phyloP scores from a whole-genome alignment of 306 rosid species.

The apple (Malus domestica) region DNA sequence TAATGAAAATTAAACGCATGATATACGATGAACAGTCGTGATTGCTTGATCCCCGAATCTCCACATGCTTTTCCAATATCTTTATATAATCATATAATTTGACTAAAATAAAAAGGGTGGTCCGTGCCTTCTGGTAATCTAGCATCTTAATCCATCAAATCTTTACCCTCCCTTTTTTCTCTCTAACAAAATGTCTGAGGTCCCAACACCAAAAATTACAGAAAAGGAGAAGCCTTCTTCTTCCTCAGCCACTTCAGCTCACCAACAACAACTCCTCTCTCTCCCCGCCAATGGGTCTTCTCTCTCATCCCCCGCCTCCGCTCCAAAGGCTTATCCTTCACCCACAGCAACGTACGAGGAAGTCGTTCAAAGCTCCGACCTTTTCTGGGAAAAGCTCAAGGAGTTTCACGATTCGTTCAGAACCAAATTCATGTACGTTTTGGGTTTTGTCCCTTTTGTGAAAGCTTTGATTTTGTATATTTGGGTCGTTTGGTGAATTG shows the following conservation, averaged over 20 bases:
- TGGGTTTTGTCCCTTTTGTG: not conserved
- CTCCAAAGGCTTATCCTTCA: conserved; percentile 36
- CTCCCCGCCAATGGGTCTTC: conserved; percentile 21
- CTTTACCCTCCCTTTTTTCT: not conserved
- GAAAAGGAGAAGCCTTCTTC: not conserved
- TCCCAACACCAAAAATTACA: conserved; percentile 20
- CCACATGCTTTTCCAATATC: too few species aligned
- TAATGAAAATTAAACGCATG: fast-evolving
- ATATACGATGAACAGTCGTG: fast-evolving
- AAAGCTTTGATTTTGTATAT: not conserved
- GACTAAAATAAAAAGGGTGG: not conserved
- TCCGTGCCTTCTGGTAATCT: not conserved
- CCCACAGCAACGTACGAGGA: conserved; percentile 51
- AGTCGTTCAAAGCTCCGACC: conserved; percentile 39
- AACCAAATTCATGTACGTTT: conserved; percentile 46
- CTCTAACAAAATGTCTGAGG: conserved; percentile 24
- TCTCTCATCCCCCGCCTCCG: conserved; percentile 1
- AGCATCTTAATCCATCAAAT: not conserved
- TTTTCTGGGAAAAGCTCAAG: conserved; percentile 58
- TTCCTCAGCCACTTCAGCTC: conserved; percentile 22
- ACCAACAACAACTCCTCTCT: not conserved
- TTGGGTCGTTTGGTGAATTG: not conserved
- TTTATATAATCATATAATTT: not conserved
- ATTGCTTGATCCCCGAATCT: fast-evolving
- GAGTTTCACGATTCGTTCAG: conserved; percentile 50